Evolutionary conservation across 2,329 filamentous ascomycete genomes (phyloP).

Genomic region (Ceratocystis eucalypticola): DNA sequence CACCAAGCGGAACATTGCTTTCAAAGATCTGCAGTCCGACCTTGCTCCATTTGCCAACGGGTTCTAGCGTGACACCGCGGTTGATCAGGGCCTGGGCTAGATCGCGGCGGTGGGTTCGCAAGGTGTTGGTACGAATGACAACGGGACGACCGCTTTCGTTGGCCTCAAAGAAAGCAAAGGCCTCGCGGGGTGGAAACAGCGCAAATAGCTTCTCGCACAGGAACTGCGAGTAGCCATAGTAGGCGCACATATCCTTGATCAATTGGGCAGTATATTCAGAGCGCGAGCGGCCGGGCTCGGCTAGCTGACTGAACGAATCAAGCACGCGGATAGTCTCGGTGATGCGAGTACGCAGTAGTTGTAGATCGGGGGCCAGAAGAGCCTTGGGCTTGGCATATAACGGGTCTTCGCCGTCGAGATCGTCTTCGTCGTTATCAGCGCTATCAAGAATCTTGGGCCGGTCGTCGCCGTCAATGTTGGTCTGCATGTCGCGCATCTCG

Average conservation of each 20-base stretch:
- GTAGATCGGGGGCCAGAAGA: constrained; percentile 73
- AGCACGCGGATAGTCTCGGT: constrained; percentile 87
- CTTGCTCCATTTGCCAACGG: constrained; percentile 97
- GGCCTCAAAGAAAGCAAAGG: constrained; percentile 96
- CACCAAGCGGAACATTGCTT: constrained; percentile 69
- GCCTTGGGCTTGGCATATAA: constrained; percentile 44
- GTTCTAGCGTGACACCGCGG: constrained; percentile 88
- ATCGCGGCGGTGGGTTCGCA: constrained; percentile 62
- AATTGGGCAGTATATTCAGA: constrained; percentile 80
- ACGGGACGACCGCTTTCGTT: constrained; percentile 91
- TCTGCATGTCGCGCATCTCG: constrained; percentile 82
- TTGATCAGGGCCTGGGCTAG: constrained; percentile 91
- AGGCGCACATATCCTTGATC: constrained; percentile 82
- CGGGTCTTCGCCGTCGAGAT: constrained; percentile 46
- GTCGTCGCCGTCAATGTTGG: constrained; percentile 70
- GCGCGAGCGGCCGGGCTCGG: constrained; percentile 66
- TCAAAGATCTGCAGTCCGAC: constrained; percentile 96
- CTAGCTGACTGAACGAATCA: constrained; percentile 72
- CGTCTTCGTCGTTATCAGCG: constrained; percentile 42
- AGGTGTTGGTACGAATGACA: constrained; percentile 92
- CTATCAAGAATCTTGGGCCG: constrained; percentile 48
- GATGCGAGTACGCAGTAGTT: constrained; percentile 75
- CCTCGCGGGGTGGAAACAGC: constrained; percentile 83
- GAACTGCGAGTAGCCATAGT: constrained; percentile 91
- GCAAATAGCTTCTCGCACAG: constrained; percentile 92